A percentile compares a stretch with the other conserved stretches of the same genome.
phyloP scores from a whole-genome alignment of 1,284 basidiomycete species.

The Sporisorium iseilematis-ciliati region DNA sequence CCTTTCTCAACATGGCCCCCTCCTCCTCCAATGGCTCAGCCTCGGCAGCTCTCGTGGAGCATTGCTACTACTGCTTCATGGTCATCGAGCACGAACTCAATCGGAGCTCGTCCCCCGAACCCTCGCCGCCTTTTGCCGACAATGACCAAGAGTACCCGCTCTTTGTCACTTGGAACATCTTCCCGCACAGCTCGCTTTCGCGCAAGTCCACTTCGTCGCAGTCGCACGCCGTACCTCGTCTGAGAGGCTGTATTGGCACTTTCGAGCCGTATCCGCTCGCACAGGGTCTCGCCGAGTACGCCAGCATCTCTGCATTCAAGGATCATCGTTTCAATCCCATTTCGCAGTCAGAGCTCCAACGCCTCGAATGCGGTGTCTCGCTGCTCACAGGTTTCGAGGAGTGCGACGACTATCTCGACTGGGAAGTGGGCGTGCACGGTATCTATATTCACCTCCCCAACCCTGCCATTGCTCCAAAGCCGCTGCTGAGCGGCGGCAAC shows the following conservation, averaged over 20 bases:
- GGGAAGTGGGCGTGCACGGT: conserved; percentile 91
- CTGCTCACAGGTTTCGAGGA: conserved; percentile 92
- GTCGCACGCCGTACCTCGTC: conserved; percentile 74
- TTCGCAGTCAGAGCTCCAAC: conserved; percentile 79
- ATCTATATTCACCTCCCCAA: conserved; percentile 89
- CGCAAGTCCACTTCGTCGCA: conserved; percentile 19
- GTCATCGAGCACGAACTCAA: conserved; percentile 71
- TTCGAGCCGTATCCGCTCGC: conserved; percentile 83
- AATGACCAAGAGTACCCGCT: conserved; percentile 75
- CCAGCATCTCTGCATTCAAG: conserved; percentile 75
- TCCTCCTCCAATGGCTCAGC: background rate
- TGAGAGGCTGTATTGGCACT: conserved; percentile 95
- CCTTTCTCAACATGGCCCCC: conserved; percentile 20
- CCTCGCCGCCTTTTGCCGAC: conserved; percentile 26
- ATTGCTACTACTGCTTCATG: conserved; percentile 73
- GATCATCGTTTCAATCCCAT: conserved; percentile 77
- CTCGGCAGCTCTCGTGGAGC: conserved; percentile 60
- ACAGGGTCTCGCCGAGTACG: conserved; percentile 87
- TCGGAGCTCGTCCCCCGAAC: conserved; percentile 5
- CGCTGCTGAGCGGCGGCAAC: conserved; percentile 66
- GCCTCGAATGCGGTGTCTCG: conserved; percentile 88
- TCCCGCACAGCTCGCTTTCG: conserved; percentile 65
- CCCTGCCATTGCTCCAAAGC: conserved; percentile 75
- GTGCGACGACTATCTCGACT: conserved; percentile 86
- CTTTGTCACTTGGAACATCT: conserved; percentile 94